A percentile compares a stretch with the other conserved stretches of the same genome.
These are phyloP conservation scores for Tetrapisispora arboricola DNA, from an alignment of 805 yeast genomes.

Conservation along the genomic window DNA sequence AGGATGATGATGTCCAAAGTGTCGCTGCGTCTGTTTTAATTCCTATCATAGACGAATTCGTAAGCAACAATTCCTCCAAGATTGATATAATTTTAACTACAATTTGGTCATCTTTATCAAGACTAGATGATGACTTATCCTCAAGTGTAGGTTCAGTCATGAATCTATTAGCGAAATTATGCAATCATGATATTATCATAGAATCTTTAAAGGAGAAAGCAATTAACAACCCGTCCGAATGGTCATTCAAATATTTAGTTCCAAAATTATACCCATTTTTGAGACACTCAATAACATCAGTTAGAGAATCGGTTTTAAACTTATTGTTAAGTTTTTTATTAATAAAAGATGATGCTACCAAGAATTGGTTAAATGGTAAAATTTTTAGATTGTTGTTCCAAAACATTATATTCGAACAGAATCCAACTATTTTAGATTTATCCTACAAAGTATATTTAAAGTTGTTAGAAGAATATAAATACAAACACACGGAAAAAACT, in stretches of 20 bases:
- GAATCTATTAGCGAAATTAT: conserved; percentile 83
- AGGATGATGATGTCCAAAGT: conserved; percentile 93
- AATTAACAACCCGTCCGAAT: conserved; percentile 33
- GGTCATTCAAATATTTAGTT: conserved; percentile 64
- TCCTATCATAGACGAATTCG: conserved; percentile 84
- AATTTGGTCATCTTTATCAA: conserved; percentile 84
- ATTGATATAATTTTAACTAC: conserved; percentile 46
- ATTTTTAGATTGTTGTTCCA: conserved; percentile 72
- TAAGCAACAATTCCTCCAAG: conserved; percentile 43
- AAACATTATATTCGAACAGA: conserved; percentile 83
- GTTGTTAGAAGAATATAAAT: conserved; percentile 40
- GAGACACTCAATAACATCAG: conserved; percentile 87
- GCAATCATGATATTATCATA: conserved; percentile 70
- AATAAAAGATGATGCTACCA: conserved; percentile 39
- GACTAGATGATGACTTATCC: conserved; percentile 81
- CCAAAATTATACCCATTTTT: conserved; percentile 88
- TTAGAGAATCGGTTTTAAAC: conserved; percentile 76
- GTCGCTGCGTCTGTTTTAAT: conserved; percentile 89
- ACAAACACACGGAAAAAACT: conserved; percentile 28
- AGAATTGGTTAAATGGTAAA: conserved; percentile 70
- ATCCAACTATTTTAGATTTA: conserved; percentile 53
- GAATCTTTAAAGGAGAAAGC: conserved; percentile 61
- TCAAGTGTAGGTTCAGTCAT: conserved; percentile 93
- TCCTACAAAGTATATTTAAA: conserved; percentile 53
- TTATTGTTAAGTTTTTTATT: conserved; percentile 69